Base-by-base conservation (phyloP, 306 rosid species). In the Chamaecrista fasciculata region DNA sequence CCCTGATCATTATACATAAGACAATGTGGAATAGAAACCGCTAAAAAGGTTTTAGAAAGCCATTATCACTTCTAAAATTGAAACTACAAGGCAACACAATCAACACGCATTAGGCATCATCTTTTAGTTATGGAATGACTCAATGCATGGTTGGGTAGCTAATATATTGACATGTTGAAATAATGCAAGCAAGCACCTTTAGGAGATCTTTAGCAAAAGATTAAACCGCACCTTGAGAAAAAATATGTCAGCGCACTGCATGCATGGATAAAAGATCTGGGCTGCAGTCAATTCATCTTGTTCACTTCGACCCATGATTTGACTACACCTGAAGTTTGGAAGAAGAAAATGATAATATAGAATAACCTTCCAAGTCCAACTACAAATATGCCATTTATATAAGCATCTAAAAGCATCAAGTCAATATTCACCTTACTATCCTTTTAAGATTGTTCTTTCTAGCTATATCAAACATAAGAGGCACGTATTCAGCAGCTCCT, bases 381-480 rank as follows among this genome's bases (percentile, higher is more conserved):
- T n/a, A n/a, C n/a, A n/a, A n/a, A n/a, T n/a, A n/a, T n/a, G n/a
- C n/a, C n/a, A n/a, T n/a, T n/a, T n/a, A 65, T 0, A 6, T 34
- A 11, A 63, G 19, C 69, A 66, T 16, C 52, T n/a, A 15, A 50
- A 70, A 12, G 44, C 29, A 36, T 2, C 48, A 25, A 2, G 55
- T 11, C 14, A 5, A 31, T 37, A 66, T 4, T n/a, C 66, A 92
- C 98, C 96, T 84, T 37, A 61, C 56, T 23, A 92, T 85, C 79
- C 96, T 83, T 28, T 83, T 80, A 48, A 92, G 85, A 2, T 75
- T 87, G 76, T 92, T 92, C 77, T 63, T 92, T 51, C 84, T 80
- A 62, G 98, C 96, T 18, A 92, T 92, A 80, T 92, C 96, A 96
- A 90, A 78, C 8, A 89, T 91, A 57, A 79, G 81, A 68, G 96